These are phyloP conservation scores for Starmerella kuoi DNA, from an alignment of 805 yeast genomes.

Conservation along the genomic window DNA sequence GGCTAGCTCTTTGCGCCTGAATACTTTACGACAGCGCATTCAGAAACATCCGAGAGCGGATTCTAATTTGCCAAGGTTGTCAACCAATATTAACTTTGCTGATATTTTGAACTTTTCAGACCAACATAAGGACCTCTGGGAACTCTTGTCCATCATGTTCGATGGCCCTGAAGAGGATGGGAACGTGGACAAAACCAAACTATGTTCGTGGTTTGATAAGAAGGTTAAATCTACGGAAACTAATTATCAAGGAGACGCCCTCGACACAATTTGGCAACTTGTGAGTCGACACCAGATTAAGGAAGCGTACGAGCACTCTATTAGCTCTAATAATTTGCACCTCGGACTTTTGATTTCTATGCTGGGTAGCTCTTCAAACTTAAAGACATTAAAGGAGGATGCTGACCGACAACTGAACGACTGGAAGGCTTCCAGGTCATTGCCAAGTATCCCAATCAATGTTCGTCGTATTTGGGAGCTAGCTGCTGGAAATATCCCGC, in stretches of 20 bases:
- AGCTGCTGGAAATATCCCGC: slow-evolving; percentile 33
- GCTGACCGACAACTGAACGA: slow-evolving; percentile 52
- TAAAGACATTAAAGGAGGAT: slow-evolving; percentile 37
- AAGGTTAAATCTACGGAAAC: slow-evolving; percentile 26
- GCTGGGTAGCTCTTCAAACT: slow-evolving; percentile 39
- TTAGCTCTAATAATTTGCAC: slow-evolving; percentile 52
- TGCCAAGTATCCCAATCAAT: slow-evolving; percentile 39
- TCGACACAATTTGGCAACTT: slow-evolving; percentile 40
- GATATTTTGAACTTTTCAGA: slow-evolving; percentile 5
- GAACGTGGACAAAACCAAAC: slow-evolving; percentile 10
- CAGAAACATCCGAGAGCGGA: background rate
- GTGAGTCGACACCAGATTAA: slow-evolving; percentile 42
- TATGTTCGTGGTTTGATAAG: slow-evolving; percentile 33
- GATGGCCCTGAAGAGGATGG: slow-evolving; percentile 2
- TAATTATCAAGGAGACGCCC: slow-evolving; percentile 14
- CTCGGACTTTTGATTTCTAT: slow-evolving; percentile 57
- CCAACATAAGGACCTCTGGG: slow-evolving; percentile 4
- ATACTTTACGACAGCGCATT: background rate
- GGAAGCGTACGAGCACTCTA: slow-evolving; percentile 51
- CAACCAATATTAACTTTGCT: slow-evolving; percentile 6
- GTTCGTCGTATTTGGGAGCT: slow-evolving; percentile 52
- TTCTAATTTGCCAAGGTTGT: slow-evolving; percentile 11
- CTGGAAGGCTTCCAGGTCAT: slow-evolving; percentile 43
- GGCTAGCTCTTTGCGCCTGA: background rate
- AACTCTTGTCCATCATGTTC: slow-evolving; percentile 5